Evolutionary conservation across 495 filamentous ascomycete species (phyloP), one percentile per base, ranked within the genome.

Genomic region (Penicillium crystallinum): DNA sequence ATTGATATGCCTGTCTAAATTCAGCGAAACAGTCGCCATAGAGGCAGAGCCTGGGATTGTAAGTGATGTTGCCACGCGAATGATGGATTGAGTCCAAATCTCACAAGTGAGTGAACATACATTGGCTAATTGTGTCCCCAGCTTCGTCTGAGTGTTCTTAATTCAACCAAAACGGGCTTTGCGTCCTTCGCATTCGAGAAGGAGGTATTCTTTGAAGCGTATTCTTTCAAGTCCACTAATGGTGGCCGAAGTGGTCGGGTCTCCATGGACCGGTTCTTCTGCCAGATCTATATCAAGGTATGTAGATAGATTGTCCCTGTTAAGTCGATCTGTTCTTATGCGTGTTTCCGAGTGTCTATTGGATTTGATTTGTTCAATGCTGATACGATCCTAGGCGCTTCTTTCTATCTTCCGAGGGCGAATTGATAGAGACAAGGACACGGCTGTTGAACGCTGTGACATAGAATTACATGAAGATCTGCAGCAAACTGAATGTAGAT

Each of bases 121-220:
- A 31, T 9, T 22, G 36, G 29, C 40, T 42, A 25, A 40, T 12
- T 34, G 53, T 66, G 18, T 56, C 11, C n/a, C 8, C 35, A 95
- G 88, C 82, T 97, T 39, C 79, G 85, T 17, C 64, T 98, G 43
- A 91, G 88, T 30, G 84, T 89, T 2, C 74, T 98, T 34, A 98
- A 97, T 69, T 80, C 84, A n/a, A 89, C 91, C 14, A 95, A 95
- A 63, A 95, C 93, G 18, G 90, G 90, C 35, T 96, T 96, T 71
- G 83, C 87, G 0, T 89, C 88, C 14, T 88, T 96, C 58, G 79
- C 80, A 11, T 82, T 96, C 33, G 81, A 86, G 42, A 78, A 77
- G 22, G 77, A 75, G 49, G 71, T 73, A n/a, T 98, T 97, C 71
- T 98, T 97, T 63, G 80, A 87, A 21, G 77, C 76, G 19, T 98